Evolutionary conservation across 176 grass and related monocot genomes (phyloP), one percentile per base, ranked within the genome.

Genomic region (Coix lacrymajobi): DNA sequence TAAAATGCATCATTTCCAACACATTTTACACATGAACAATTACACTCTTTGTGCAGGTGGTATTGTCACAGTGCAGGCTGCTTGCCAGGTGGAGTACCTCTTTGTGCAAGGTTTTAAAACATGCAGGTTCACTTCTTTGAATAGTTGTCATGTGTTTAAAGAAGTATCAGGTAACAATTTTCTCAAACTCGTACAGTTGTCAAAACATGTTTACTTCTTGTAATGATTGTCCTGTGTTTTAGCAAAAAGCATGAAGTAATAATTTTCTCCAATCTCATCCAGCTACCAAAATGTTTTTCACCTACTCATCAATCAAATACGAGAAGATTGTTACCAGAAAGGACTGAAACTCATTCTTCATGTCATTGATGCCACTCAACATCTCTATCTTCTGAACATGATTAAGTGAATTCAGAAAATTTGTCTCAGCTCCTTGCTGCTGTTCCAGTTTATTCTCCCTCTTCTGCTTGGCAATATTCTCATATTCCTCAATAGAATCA

Each of bases 371-470:
- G 38, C 89, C 96, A 87, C 89, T 92, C 69, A 96, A 64, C 63
- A 99, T 87, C 83, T 99, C 96, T 14, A 99, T 99, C 81, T 99
- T 96, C 87, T 99, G 93, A 71, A 99, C 81, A 92, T 99, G 96
- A 66, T 89, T 26, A 17, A 99, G 86, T 37, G 87, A 96, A 74
- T 90, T 96, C 40, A 99, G 80, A 75, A 99, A 99, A 44, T 87
- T 96, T 48, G 89, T 68, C 86, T 92, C 91, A 83, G 77, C 93
- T 84, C 96, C 93, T 94, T 99, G 91, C 73, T 94, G 89, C 36
- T 99, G 87, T 78, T 96, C 87, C 85, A 99, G 90, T 65, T 95
- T 99, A 74, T 94, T 90, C 80, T 89, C 78, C 81, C 96, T 96
- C 81, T 94, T 99, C 39, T 88, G 82, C 66, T 92, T 96, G 22